phyloP scores from a whole-genome alignment of 176 grass and related monocot species.

The Oryza coarctata region DNA sequence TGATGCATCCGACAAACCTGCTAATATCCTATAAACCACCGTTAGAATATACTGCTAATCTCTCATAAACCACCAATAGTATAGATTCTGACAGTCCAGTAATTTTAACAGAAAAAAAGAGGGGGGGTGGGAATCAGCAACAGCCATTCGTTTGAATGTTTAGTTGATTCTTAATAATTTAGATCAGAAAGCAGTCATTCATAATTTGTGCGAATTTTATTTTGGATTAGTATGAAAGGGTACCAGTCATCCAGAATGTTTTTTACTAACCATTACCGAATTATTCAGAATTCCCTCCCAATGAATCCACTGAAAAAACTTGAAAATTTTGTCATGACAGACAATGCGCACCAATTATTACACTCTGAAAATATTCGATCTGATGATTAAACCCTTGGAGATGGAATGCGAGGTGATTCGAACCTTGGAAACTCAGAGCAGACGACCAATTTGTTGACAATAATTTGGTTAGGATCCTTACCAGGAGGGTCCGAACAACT shows the following conservation, averaged over 20 bases:
- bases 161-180: not conserved
- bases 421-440: not conserved
- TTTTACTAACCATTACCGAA: not conserved
- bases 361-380: not conserved
- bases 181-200: not conserved
- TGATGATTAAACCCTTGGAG: not conserved
- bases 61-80: no score
- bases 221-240: not conserved
- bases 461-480: not conserved
- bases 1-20: not conserved
- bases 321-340: not conserved
- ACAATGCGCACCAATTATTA: not conserved
- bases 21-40: not conserved
- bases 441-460: not conserved
- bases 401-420: not conserved
- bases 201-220: not conserved
- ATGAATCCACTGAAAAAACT: no score
- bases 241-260: not conserved
- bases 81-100: no score
- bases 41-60: no score
- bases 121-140: not conserved
- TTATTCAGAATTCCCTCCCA: not conserved
- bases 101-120: conserved; percentile 16
- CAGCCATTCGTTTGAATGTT: not conserved
- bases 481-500: conserved; percentile 37